Evolutionary conservation across 768 basidiomycete genomes (phyloP), one percentile per base, ranked within the genome.

Genomic region (Boletus speciosus): DNA sequence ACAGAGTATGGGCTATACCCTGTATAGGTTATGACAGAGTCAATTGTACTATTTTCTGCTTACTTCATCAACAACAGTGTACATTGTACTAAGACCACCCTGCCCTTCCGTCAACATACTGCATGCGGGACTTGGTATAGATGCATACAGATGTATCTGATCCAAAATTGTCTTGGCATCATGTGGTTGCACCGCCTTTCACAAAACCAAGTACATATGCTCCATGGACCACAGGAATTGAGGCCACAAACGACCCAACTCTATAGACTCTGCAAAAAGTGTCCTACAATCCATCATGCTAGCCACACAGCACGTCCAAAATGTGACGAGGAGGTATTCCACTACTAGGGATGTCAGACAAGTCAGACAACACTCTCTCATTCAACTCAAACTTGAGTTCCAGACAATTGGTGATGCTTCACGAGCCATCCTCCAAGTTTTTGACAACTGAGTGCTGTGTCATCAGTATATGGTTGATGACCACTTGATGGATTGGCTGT

Each of bases 191-290:
- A 5, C n/a, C 10, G n/a, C n/a, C 4, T 32, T 32, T 32, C 31
- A 11, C 31, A 32, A 32, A 32, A 32, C 31, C 9, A 32, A 11
- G 31, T 4, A 27, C 4, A 23, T 23, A 23, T 23, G 10, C 10
- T 32, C 19, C 19, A 19, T 19, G 19, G 19, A 19, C 10, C 31
- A 32, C 31, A 32, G 31, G 31, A 32, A 32, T 19, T 11, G 10
- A 32, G 31, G 31, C 10, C 31, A 32, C 31, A 11, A 32, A 32
- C 31, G 31, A 32, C 31, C 31, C 10, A 10, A 32, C 31, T 6
- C n/a, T 7, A 55, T 57, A 47, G 40, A 59, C 31, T 43, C 57
- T 45, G 57, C 35, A 39, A 59, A 49, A 32, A 37, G 11, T 16
- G 23, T 39, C 12, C 15, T 54, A 2, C 14, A 31, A 7, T 34